Percentiles rank a stretch among this genome's conserved stretches.
Evolutionary conservation across 768 basidiomycete genomes (phyloP).

Genomic region (Termitomyces sp.): DNA sequence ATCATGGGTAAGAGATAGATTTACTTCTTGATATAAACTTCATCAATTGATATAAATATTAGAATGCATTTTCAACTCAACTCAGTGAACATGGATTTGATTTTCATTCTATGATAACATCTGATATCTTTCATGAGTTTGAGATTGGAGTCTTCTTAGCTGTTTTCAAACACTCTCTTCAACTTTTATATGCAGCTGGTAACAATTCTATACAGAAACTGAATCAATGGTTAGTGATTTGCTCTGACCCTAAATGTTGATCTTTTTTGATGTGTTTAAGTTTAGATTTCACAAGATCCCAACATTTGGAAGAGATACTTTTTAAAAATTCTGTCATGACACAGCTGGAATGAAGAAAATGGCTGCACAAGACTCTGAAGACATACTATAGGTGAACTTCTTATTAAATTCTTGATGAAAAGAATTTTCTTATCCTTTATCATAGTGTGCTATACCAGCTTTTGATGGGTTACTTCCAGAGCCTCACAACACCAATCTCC

Average conservation of each 20-base stretch:
- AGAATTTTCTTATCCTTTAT: too few species aligned
- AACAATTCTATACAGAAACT: slow-evolving; percentile 9
- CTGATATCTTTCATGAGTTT: slow-evolving; percentile 27
- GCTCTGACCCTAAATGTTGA: too few species aligned
- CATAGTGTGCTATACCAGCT: slow-evolving; percentile 14
- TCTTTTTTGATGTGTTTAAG: too few species aligned
- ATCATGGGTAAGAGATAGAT: slow-evolving; percentile 15
- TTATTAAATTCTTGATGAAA: background rate
- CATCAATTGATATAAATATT: background rate
- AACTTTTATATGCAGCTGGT: too few species aligned
- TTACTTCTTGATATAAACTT: too few species aligned
- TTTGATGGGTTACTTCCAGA: slow-evolving; percentile 16
- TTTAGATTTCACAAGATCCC: slow-evolving; percentile 8
- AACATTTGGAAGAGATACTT: slow-evolving; percentile 18
- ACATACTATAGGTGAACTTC: slow-evolving; percentile 28
- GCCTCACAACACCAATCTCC: slow-evolving; percentile 18
- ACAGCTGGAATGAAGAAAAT: slow-evolving; percentile 23
- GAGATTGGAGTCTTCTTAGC: slow-evolving; percentile 21
- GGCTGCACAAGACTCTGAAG: slow-evolving; percentile 28
- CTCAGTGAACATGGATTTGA: slow-evolving; percentile 12
- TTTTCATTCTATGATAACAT: slow-evolving; percentile 16
- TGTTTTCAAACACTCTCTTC: too few species aligned
- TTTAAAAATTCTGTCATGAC: slow-evolving; percentile 23
- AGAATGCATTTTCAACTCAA: slow-evolving; percentile 10
- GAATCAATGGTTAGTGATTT: slow-evolving; percentile 14